These are phyloP conservation scores for Phytophthora sojae DNA, from an alignment of 352 stramenopile species.

Conservation along the genomic window DNA sequence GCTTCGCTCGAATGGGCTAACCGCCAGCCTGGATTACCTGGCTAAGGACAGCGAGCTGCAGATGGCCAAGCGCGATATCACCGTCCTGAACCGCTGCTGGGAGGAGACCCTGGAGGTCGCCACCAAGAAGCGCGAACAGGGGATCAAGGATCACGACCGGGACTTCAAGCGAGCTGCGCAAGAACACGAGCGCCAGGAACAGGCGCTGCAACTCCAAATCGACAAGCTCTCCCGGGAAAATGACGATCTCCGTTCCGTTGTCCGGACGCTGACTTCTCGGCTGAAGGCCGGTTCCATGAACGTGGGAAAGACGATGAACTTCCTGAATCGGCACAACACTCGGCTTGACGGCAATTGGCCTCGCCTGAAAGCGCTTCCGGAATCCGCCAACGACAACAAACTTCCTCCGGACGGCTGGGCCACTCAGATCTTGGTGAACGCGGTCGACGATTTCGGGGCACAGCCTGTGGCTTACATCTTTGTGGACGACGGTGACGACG, in stretches of 20 bases:
- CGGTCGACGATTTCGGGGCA: too few species aligned
- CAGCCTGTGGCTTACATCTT: too few species aligned
- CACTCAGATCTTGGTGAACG: not conserved
- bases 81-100: not conserved
- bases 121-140: not conserved
- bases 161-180: not conserved
- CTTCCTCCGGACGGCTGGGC: not conserved
- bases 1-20: not conserved
- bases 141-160: not conserved
- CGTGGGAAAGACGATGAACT: too few species aligned
- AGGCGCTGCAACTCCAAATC: not conserved
- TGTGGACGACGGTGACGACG: too few species aligned
- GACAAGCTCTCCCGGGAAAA: not conserved
- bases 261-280: not conserved
- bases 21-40: not conserved
- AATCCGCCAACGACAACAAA: not conserved
- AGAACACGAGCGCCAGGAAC: not conserved
- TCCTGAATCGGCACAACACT: not conserved
- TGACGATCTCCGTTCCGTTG: not conserved
- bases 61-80: not conserved
- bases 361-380: not conserved
- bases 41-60: not conserved
- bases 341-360: not conserved
- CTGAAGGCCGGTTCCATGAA: not conserved
- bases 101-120: not conserved